Percentiles rank a stretch among this genome's conserved stretches.
Evolutionary conservation across 2,329 filamentous ascomycete genomes (phyloP).

Genomic region (Diaporthe amygdali): DNA sequence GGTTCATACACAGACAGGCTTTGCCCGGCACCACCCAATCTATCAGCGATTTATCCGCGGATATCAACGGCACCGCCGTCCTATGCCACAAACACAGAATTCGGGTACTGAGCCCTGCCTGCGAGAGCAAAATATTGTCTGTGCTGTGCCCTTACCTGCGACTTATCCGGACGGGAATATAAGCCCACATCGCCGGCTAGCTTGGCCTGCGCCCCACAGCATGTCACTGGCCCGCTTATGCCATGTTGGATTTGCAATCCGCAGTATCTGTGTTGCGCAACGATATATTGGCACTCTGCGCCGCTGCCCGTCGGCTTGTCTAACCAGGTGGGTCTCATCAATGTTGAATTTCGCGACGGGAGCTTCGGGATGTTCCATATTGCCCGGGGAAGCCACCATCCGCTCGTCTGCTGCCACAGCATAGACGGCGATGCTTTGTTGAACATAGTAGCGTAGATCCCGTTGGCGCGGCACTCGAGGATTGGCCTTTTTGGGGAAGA

Average conservation of each 20-base stretch:
- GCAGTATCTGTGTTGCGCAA: background rate
- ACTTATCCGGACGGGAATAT: background rate
- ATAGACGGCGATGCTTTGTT: background rate
- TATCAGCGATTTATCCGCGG: background rate
- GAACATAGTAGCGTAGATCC: background rate
- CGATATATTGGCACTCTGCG: background rate
- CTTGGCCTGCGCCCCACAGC: background rate
- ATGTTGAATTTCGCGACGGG: background rate
- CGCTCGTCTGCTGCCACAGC: background rate
- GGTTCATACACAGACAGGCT: background rate
- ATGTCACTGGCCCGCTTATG: background rate
- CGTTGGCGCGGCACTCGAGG: background rate
- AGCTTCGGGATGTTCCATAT: background rate
- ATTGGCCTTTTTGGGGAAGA: background rate
- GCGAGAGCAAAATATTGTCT: background rate
- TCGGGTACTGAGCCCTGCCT: background rate
- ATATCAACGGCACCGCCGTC: background rate
- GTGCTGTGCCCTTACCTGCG: background rate
- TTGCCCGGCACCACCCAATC: background rate
- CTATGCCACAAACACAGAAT: background rate
- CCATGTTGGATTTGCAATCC: background rate
- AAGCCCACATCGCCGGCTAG: too few relatives aligned
- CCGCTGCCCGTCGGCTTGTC: background rate
- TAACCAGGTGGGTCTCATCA: background rate
- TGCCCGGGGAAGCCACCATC: background rate